Evolutionary conservation across 83 land plant genomes (phyloP).

Genomic region (Picea mariana): DNA sequence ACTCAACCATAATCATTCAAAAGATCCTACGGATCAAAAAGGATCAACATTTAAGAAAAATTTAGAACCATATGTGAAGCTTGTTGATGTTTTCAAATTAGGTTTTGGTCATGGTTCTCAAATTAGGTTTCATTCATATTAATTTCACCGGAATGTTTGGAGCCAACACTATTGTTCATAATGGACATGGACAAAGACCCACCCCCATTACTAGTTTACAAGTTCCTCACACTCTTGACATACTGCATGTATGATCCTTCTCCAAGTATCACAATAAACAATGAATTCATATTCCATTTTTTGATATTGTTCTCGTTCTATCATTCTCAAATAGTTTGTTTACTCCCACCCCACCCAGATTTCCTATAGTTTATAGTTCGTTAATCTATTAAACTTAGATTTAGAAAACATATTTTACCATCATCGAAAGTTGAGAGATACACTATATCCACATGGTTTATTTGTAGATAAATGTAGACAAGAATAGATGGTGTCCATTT

Average conservation of each 20-base stretch:
- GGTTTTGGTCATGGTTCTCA: slow-evolving; percentile 31
- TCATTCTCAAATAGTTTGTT: neutral
- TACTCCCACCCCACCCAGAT: neutral
- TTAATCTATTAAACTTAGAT: neutral
- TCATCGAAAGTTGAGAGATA: neutral
- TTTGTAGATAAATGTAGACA: neutral
- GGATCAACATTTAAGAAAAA: no score
- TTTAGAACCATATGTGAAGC: no score
- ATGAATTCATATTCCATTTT: no score
- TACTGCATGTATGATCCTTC: neutral
- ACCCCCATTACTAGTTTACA: slow-evolving; percentile 15
- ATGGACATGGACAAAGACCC: slow-evolving; percentile 19
- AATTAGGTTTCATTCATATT: slow-evolving; percentile 15
- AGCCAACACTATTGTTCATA: slow-evolving; percentile 46
- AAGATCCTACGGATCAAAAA: no score
- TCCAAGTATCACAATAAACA: no score
- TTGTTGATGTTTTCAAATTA: no score
- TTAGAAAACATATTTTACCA: slow-evolving; percentile 1
- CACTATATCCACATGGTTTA: neutral
- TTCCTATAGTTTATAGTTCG: neutral
- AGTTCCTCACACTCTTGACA: slow-evolving; percentile 10
- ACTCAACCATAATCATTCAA: no score
- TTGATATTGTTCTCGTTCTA: no score
- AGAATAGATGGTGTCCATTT: neutral
- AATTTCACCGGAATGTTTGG: slow-evolving; percentile 43